A percentile compares a stretch with the other conserved stretches of the same genome.
Evolutionary conservation across 345 rosid genomes (phyloP).

Genomic region (Populus davidiana): DNA sequence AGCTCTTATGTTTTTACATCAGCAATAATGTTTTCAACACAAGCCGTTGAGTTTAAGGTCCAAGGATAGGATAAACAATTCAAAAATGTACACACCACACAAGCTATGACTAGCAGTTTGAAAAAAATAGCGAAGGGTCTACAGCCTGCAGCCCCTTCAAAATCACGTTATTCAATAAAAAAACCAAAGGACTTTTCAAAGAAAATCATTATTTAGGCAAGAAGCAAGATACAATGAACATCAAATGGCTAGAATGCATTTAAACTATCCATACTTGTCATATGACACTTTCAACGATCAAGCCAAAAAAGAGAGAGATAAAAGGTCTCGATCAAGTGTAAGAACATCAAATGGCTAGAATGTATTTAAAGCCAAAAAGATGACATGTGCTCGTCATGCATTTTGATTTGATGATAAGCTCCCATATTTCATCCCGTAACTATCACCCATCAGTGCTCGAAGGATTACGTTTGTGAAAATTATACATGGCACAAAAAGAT

Average conservation of each 20-base stretch:
- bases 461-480: not conserved
- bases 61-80: constrained; percentile 25
- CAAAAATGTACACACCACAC: constrained; percentile 1
- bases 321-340: constrained; percentile 11
- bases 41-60: constrained; percentile 8
- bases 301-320: not conserved
- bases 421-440: not conserved
- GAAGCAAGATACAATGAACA: constrained; percentile 12
- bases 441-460: not conserved
- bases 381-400: not conserved
- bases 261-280: constrained; percentile 8
- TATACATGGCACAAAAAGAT: too few species aligned
- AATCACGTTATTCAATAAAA: constrained; percentile 5
- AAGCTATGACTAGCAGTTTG: not conserved
- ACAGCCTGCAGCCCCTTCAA: not conserved
- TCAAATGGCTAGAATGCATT: too few species aligned
- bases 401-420: not conserved
- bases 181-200: constrained; percentile 4
- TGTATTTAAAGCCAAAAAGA: not conserved
- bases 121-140: constrained; percentile 1
- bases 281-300: constrained; percentile 7
- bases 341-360: not conserved
- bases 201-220: constrained; percentile 17
- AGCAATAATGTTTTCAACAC: not conserved
- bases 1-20: not conserved